Evolutionary conservation across 768 basidiomycete genomes (phyloP).

Genomic region (Pilatotrama ljubarskyi): DNA sequence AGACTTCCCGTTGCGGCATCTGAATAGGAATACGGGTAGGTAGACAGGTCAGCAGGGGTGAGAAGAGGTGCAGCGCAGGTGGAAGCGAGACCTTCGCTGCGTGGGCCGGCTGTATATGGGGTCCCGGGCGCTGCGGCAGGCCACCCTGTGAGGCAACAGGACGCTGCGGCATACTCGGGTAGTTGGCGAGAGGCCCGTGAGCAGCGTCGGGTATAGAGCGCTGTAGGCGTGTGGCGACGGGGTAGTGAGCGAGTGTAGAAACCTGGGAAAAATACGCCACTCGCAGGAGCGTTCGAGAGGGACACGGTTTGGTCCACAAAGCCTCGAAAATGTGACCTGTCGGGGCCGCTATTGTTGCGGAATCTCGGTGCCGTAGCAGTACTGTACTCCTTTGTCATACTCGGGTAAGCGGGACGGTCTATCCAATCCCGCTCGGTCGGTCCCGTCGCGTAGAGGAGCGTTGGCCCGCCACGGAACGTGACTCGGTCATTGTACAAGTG

Average conservation of each 20-base stretch:
- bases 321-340: not conserved
- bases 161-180: not conserved
- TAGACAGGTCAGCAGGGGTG: not conserved
- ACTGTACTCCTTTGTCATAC: conserved; percentile 11
- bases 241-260: not conserved
- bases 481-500: not conserved
- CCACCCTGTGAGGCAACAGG: not conserved
- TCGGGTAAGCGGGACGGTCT: not conserved
- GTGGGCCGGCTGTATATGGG: not conserved
- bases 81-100: not conserved
- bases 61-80: not conserved
- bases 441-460: not conserved
- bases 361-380: conserved; percentile 3
- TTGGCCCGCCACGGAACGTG: not conserved
- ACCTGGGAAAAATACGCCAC: not conserved
- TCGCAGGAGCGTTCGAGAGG: not conserved
- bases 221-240: not conserved
- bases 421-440: not conserved
- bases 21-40: not conserved
- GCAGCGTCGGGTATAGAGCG: not conserved
- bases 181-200: not conserved
- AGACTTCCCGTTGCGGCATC: conserved; percentile 4
- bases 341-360: conserved; percentile 4
- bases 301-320: not conserved
- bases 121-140: conserved; percentile 8